Percentiles rank a stretch among this genome's conserved stretches.
Conservation (phyloP, 352 stramenopile genomes). For the Globisporangium solare region DNA sequence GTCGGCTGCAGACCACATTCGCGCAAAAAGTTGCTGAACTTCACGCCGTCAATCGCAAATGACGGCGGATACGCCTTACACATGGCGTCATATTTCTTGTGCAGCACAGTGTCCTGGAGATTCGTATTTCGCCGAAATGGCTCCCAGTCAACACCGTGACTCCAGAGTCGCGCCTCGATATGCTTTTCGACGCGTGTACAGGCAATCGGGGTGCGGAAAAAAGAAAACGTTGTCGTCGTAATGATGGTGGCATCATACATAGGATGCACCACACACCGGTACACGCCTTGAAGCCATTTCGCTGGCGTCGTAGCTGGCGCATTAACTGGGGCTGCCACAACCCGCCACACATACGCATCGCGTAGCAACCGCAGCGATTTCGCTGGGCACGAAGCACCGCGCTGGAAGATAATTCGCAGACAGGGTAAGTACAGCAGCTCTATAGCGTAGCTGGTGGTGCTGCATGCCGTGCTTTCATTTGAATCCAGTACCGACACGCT, state of each 20-base stretch:
- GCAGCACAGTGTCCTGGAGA: slow-evolving; percentile 31
- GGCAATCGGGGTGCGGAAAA: slow-evolving; percentile 41
- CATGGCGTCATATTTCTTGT: slow-evolving; percentile 35
- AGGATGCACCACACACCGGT: slow-evolving; percentile 47
- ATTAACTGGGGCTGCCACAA: slow-evolving; percentile 12
- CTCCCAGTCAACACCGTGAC: slow-evolving; percentile 47
- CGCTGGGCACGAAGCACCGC: slow-evolving; percentile 31
- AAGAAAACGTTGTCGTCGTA: slow-evolving; percentile 6
- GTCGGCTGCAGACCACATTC: slow-evolving; percentile 49
- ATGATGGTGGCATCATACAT: slow-evolving; percentile 28
- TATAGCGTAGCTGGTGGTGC: neutral
- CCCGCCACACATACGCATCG: slow-evolving; percentile 44
- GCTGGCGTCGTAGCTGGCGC: slow-evolving; percentile 12
- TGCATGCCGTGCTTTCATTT: neutral
- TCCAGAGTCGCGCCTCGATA: slow-evolving; percentile 57
- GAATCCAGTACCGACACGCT: neutral
- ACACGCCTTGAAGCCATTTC: slow-evolving; percentile 50
- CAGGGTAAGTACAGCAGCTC: neutral
- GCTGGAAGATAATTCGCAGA: slow-evolving; percentile 27
- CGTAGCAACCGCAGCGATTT: slow-evolving; percentile 24
- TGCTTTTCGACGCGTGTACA: slow-evolving; percentile 22
- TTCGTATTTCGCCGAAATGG: slow-evolving; percentile 23
- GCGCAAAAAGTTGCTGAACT: slow-evolving; percentile 73
- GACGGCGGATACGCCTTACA: slow-evolving; percentile 46
- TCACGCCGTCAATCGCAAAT: slow-evolving; percentile 53